These are phyloP conservation scores for Phytopythium mirpurense DNA, from an alignment of 352 stramenopile species.

Conservation along the genomic window DNA sequence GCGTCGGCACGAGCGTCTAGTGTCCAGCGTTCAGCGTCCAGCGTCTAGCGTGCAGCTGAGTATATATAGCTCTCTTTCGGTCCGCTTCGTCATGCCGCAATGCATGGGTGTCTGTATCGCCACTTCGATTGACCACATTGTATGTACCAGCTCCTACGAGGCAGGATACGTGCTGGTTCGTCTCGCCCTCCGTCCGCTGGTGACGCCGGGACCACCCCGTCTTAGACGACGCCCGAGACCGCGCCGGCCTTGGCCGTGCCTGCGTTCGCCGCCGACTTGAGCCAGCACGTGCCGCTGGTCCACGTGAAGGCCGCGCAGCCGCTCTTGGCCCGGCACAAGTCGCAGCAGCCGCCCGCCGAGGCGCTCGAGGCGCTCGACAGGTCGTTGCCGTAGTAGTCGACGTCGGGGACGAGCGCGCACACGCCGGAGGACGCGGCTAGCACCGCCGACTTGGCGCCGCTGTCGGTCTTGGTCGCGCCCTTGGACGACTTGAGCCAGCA, in stretches of 20 bases:
- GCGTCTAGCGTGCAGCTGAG: neutral
- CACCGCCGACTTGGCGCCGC: conserved; percentile 13
- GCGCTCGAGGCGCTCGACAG: conserved; percentile 14
- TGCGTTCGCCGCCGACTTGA: conserved; percentile 31
- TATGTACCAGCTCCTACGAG: no score
- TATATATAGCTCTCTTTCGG: neutral
- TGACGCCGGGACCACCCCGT: neutral
- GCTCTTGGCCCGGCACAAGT: conserved; percentile 16
- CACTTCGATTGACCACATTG: no score
- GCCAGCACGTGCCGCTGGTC: conserved; percentile 51
- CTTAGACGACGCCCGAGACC: conserved; percentile 22
- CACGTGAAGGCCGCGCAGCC: conserved; percentile 50
- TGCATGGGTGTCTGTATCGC: neutral
- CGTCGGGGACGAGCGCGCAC: conserved; percentile 19
- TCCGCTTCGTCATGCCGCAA: neutral
- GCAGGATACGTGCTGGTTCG: neutral
- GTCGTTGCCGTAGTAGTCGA: conserved; percentile 36
- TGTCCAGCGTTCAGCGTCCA: no score
- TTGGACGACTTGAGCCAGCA: conserved; percentile 43
- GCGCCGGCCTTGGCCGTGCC: conserved; percentile 12
- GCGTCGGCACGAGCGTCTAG: neutral
- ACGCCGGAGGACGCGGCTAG: neutral
- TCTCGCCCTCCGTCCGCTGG: no score
- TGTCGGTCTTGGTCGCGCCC: conserved; percentile 8
- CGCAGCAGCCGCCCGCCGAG: conserved; percentile 16